Conservation (phyloP, 805 yeast genomes). For the Metschnikowia lunata region DNA sequence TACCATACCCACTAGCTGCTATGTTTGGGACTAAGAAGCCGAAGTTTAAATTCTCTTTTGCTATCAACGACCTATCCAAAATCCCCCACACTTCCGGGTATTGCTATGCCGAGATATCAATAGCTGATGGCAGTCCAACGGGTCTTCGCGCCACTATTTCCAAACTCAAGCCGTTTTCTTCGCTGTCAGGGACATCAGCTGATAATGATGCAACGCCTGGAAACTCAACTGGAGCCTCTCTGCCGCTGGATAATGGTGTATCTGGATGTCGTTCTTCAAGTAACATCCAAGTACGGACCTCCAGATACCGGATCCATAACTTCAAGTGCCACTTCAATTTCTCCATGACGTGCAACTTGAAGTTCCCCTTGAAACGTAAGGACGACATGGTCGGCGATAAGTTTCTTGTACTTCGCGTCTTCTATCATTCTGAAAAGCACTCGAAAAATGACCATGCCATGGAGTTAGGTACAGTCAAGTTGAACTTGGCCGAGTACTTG, state of each 20-base stretch:
- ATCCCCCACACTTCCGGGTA: constrained; percentile 75
- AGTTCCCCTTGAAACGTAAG: constrained; percentile 37
- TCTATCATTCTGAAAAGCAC: constrained; percentile 30
- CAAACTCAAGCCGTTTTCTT: constrained; percentile 14
- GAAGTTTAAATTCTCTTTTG: constrained; percentile 56
- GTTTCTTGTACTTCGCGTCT: constrained; percentile 35
- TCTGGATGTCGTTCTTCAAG: constrained; percentile 15
- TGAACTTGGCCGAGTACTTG: constrained; percentile 72
- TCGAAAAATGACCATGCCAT: constrained; percentile 24
- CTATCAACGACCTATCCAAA: constrained; percentile 69
- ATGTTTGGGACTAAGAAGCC: constrained; percentile 40
- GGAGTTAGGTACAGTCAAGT: constrained; percentile 58
- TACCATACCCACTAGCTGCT: neutral
- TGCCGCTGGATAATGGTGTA: neutral
- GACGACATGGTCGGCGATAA: constrained; percentile 40
- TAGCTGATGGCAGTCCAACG: constrained; percentile 44
- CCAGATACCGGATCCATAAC: constrained; percentile 31
- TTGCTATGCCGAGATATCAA: constrained; percentile 60
- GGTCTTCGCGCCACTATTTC: constrained; percentile 13
- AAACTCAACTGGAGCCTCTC: neutral
- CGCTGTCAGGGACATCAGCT: constrained; percentile 1
- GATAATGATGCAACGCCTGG: neutral
- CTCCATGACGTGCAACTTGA: constrained; percentile 32
- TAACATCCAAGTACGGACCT: constrained; percentile 28
- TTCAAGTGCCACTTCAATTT: constrained; percentile 39